Percentiles rank a stretch among this genome's conserved stretches.
Evolutionary conservation across 805 yeast species (phyloP).

Genomic region (Millerozyma acaciae): DNA sequence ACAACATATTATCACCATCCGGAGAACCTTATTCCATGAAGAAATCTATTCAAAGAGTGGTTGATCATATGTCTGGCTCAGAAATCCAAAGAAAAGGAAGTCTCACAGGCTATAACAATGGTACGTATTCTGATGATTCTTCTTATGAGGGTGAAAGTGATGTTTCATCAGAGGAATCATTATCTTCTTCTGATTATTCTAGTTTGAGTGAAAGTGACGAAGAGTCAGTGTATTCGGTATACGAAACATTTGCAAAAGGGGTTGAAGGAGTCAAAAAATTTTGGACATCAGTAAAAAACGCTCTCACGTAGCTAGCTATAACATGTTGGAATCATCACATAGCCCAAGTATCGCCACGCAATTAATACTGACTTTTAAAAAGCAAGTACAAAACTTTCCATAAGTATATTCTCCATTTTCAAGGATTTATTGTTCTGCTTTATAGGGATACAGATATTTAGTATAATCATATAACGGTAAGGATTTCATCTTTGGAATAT

Average conservation of each 20-base stretch:
- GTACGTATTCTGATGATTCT: conserved; percentile 42
- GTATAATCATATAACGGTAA: too few relatives aligned
- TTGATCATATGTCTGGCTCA: conserved; percentile 15
- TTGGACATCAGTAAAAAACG: too few relatives aligned
- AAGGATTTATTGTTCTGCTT: neutral
- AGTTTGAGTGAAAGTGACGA: neutral
- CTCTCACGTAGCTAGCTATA: too few relatives aligned
- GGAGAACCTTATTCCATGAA: conserved; percentile 33
- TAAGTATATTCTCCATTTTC: neutral
- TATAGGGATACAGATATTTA: neutral
- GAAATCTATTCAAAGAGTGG: conserved; percentile 17
- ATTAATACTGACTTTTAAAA: too few relatives aligned
- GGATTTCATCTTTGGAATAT: too few relatives aligned
- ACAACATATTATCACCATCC: conserved; percentile 39
- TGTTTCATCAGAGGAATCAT: neutral
- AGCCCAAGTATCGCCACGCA: too few relatives aligned
- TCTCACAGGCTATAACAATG: conserved; percentile 29
- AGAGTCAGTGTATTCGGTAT: too few relatives aligned
- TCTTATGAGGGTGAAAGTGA: conserved; percentile 17
- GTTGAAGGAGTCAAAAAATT: too few relatives aligned
- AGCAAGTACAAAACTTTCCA: too few relatives aligned
- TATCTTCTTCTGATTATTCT: neutral
- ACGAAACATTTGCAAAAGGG: too few relatives aligned
- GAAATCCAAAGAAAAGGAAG: conserved; percentile 16
- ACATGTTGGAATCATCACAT: too few relatives aligned